Evolutionary conservation across 75 land plant genomes (phyloP).

Genomic region (Cupressus sempervirens): DNA sequence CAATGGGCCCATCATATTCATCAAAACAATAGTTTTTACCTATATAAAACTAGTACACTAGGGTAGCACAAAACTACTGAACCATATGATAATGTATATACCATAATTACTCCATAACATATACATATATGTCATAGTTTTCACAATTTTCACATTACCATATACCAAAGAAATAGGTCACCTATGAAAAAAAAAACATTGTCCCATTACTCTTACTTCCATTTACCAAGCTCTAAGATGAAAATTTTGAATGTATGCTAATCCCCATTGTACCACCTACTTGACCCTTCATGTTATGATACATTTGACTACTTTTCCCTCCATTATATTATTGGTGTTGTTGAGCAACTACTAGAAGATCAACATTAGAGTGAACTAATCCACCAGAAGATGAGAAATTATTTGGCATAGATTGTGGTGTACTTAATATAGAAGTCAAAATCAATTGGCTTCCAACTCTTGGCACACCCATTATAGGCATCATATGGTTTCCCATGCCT

Average conservation of each 20-base stretch:
- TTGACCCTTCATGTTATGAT: slow-evolving; percentile 58
- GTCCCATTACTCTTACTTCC: too few relatives aligned
- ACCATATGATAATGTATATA: too few relatives aligned
- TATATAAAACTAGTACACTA: too few relatives aligned
- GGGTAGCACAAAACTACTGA: too few relatives aligned
- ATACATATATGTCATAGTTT: too few relatives aligned
- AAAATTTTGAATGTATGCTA: slow-evolving; percentile 44
- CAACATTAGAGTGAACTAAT: slow-evolving; percentile 38
- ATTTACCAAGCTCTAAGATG: slow-evolving; percentile 47
- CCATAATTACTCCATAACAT: too few relatives aligned
- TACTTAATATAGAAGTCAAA: slow-evolving; percentile 69
- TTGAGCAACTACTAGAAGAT: slow-evolving; percentile 41
- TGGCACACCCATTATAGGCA: too few relatives aligned
- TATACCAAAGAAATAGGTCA: too few relatives aligned
- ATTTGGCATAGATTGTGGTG: slow-evolving; percentile 36
- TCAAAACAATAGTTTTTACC: too few relatives aligned
- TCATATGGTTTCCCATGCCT: slow-evolving; percentile 28
- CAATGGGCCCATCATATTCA: too few relatives aligned
- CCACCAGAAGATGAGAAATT: slow-evolving; percentile 37
- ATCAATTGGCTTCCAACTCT: slow-evolving; percentile 54
- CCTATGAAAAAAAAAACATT: too few relatives aligned
- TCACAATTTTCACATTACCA: too few relatives aligned
- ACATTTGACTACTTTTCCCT: slow-evolving; percentile 42
- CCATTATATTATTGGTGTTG: slow-evolving; percentile 47
- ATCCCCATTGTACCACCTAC: slow-evolving; percentile 44